Conservation (phyloP, 139 green algal genomes). For the Chlamydomonas urium region DNA sequence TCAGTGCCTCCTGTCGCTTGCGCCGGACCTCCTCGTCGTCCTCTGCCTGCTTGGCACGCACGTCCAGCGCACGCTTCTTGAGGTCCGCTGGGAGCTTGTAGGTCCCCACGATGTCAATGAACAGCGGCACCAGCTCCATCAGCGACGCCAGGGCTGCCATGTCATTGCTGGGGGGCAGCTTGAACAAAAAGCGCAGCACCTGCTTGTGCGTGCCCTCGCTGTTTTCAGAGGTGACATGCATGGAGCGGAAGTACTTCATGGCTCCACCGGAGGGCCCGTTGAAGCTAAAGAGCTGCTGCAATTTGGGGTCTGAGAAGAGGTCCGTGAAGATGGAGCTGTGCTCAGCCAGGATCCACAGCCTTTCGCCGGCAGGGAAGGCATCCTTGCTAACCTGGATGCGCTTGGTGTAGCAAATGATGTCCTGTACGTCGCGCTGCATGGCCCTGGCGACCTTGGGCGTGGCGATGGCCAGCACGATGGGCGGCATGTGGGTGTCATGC, state of each 20-base stretch:
- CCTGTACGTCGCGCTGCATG: constrained; percentile 15
- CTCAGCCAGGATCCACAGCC: constrained; percentile 17
- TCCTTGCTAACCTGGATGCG: constrained; percentile 3
- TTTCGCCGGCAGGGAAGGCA: neutral
- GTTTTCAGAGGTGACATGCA: constrained; percentile 38
- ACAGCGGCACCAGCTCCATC: constrained; percentile 32
- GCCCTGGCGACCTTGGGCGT: constrained; percentile 11
- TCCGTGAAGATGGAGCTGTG: constrained; percentile 28
- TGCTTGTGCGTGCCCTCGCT: constrained; percentile 24
- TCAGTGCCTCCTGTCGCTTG: constrained; percentile 1
- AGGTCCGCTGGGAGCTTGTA: constrained; percentile 17
- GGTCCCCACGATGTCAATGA: constrained; percentile 34
- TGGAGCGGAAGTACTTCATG: constrained; percentile 25
- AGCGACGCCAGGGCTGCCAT: constrained; percentile 32
- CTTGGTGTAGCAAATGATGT: constrained; percentile 21
- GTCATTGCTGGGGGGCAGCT: constrained; percentile 15
- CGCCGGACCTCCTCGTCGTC: constrained; percentile 1
- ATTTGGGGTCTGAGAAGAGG: constrained; percentile 21
- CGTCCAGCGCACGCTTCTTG: constrained; percentile 5
- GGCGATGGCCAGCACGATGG: constrained; percentile 36
- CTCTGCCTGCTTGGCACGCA: neutral
- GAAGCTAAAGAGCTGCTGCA: constrained; percentile 9
- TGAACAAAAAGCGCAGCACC: constrained; percentile 33
- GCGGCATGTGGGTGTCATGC: constrained; percentile 39
- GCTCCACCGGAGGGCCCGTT: neutral